phyloP scores from a whole-genome alignment of 2,329 filamentous ascomycete genomes.

The Aspergillaceae sp. region DNA sequence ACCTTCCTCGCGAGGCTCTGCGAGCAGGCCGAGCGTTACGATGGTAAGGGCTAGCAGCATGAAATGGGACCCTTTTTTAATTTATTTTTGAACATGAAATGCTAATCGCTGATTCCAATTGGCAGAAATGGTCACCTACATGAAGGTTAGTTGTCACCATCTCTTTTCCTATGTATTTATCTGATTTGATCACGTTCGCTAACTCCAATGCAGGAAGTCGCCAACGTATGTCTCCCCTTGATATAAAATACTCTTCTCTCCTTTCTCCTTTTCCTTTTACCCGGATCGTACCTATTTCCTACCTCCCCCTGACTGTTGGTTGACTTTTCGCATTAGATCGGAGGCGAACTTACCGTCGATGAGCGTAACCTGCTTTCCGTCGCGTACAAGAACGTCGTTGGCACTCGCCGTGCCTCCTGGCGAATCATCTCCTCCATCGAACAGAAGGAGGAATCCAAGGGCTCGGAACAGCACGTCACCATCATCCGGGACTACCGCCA shows the following conservation, averaged over 20 bases:
- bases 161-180: conserved; percentile 4
- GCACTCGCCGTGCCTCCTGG: conserved; percentile 96
- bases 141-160: conserved; percentile 60
- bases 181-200: conserved; percentile 10
- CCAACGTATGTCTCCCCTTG: conserved; percentile 55
- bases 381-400: conserved; percentile 99
- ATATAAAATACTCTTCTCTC: conserved; percentile 4
- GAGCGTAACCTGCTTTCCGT: conserved; percentile 90
- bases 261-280: conserved; percentile 4
- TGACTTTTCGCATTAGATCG: conserved; percentile 41
- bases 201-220: conserved; percentile 63
- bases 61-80: background rate
- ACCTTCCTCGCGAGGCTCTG: conserved; percentile 99
- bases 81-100: too few relatives aligned
- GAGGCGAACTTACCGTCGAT: conserved; percentile 60
- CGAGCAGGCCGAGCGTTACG: conserved; percentile 99
- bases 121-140: conserved; percentile 92
- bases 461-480: conserved; percentile 84
- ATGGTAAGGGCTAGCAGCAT: conserved; percentile 51
- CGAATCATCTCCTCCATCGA: conserved; percentile 99
- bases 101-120: conserved; percentile 18
- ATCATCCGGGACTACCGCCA: conserved; percentile 95
- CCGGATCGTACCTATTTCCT: conserved; percentile 5
- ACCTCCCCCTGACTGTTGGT: conserved; percentile 7
- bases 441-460: conserved; percentile 99